phyloP scores from a whole-genome alignment of 139 green algal species.

The Picochlorum sp. region DNA sequence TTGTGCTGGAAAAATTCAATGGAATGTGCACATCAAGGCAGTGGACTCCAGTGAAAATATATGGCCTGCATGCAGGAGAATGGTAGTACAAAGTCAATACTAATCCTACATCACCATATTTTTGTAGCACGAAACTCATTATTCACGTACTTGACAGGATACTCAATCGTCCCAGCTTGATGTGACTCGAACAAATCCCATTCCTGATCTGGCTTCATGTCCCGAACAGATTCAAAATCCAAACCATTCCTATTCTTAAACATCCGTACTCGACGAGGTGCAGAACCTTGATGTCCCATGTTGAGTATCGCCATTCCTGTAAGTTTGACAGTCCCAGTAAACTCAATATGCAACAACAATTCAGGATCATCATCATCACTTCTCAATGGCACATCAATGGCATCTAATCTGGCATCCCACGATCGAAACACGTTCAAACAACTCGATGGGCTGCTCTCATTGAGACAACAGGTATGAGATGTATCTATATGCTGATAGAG shows the following conservation, averaged over 20 bases:
- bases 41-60: conserved; percentile 80
- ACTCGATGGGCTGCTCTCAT: conserved; percentile 54
- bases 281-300: conserved; percentile 33
- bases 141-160: conserved; percentile 43
- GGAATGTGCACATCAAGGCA: conserved; percentile 67
- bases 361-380: conserved; percentile 82
- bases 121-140: not conserved
- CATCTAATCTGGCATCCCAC: conserved; percentile 56
- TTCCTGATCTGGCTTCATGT: conserved; percentile 62
- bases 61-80: conserved; percentile 15
- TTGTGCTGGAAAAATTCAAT: conserved; percentile 32
- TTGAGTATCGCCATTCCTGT: conserved; percentile 62
- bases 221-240: conserved; percentile 56
- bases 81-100: too few species aligned
- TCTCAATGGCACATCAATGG: conserved; percentile 25
- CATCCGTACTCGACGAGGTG: conserved; percentile 46
- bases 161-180: conserved; percentile 42
- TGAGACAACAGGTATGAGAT: conserved; percentile 66
- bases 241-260: conserved; percentile 79
- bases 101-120: not conserved
- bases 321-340: conserved; percentile 74
- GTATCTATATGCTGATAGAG: conserved; percentile 76
- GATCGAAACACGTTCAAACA: conserved; percentile 53
- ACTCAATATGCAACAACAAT: conserved; percentile 80
- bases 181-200: conserved; percentile 67